Evolutionary conservation across 148 eudicot genomes (phyloP).

Genomic region (Rheum nobile): DNA sequence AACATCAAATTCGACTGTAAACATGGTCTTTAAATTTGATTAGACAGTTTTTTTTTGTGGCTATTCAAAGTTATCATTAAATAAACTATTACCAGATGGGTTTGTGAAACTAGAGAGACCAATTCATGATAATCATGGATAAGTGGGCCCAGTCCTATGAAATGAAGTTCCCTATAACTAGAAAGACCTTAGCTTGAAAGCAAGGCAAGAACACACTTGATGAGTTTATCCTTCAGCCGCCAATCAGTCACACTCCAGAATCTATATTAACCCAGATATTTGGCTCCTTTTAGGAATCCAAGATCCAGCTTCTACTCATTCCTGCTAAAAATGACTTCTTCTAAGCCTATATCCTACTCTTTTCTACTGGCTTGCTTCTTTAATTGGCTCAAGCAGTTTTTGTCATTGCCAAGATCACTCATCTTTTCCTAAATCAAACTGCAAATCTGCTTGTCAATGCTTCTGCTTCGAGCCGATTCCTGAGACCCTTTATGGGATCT

Average conservation of each 20-base stretch:
- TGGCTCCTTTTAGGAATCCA: not conserved
- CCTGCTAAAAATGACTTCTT: constrained; percentile 28
- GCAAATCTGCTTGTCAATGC: constrained; percentile 51
- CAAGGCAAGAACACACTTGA: constrained; percentile 5
- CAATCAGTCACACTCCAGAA: not conserved
- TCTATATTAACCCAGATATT: not conserved
- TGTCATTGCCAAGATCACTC: constrained; percentile 27
- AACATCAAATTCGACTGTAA: not conserved
- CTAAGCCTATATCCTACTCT: constrained; percentile 15
- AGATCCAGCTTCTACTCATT: not conserved
- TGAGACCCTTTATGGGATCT: constrained; percentile 47
- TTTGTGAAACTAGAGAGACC: no score
- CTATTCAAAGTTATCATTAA: not conserved
- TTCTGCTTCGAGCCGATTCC: constrained; percentile 43
- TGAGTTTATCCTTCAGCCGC: not conserved
- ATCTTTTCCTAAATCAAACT: constrained; percentile 34
- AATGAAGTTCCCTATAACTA: no score
- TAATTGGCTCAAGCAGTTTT: constrained; percentile 23
- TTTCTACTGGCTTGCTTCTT: constrained; percentile 21
- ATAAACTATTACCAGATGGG: not conserved
- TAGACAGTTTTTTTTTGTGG: not conserved
- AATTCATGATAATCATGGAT: no score
- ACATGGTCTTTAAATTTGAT: no score
- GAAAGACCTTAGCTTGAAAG: constrained; percentile 1
- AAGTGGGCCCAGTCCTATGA: no score